Base-by-base conservation (phyloP, 129 eudicot genomes). In the Daucus carota region DNA sequence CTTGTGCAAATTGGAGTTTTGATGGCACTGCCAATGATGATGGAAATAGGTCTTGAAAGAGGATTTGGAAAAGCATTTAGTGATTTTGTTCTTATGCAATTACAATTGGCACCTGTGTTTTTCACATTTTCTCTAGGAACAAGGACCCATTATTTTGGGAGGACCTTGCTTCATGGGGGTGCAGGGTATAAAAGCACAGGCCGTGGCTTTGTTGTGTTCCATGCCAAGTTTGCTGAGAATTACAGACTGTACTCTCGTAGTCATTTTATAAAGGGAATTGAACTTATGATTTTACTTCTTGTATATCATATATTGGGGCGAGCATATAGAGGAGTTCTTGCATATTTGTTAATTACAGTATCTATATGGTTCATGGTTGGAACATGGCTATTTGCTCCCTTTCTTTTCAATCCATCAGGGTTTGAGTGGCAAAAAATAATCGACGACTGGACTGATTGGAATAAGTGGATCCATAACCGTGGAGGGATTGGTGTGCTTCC, bases 391-490 rank as follows among this genome's bases (percentile, higher is more conserved):
- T 94, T 89, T 76, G 97, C 98, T 65, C 98, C 98, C 0, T 91
- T 94, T 45, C 88, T 94, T 44, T 94, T 94, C 81, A 94, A 94
- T 52, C 98, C 98, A 3, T 94, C 97, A 0, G 98, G 98, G 52
- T 94, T 94, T 76, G 98, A 94, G 60, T 94, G 98, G 98, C 98
- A 94, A 76, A 94, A 94, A 67, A 94, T 94, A 34, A 88, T 94
- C 1, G 97, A 91, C 79, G 98, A 94, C 62, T 94, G 97, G 97
- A 83, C 85, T 12, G 98, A 94, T 59, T 94, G 98, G 97, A 81
- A 79, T 28, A 91, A 89, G 65, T 94, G 98, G 98, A 89, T 94
- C 60, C 84, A 80, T 60, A 94, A 87, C 81, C 90, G 81, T n/a
- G 97, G 98, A 7, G 98, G 98, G n/a, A 94, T 94, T 45, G 97